Conservation (phyloP, 148 eudicot species). For the Limonium bicolor region DNA sequence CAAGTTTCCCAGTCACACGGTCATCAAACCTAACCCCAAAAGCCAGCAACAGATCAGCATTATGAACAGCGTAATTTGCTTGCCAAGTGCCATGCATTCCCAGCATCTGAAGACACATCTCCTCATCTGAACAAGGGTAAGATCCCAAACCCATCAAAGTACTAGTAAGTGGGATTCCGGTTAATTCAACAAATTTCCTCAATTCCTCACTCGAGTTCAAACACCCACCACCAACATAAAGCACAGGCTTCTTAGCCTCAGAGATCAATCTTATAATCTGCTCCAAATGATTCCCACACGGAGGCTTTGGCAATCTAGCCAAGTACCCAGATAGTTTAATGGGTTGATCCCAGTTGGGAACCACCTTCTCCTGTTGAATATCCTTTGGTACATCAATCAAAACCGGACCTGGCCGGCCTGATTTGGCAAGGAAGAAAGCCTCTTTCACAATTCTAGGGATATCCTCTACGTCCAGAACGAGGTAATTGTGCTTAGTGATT, state of each 20-base stretch:
- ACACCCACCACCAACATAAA: constrained; percentile 33
- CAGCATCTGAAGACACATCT: constrained; percentile 37
- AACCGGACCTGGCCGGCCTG: constrained; percentile 84
- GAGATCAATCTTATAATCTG: constrained; percentile 57
- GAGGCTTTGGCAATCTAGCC: constrained; percentile 51
- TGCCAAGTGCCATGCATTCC: constrained; percentile 85
- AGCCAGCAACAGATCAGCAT: constrained; percentile 16
- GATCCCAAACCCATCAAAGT: constrained; percentile 64
- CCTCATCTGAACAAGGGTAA: constrained; percentile 35
- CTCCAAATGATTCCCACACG: constrained; percentile 22
- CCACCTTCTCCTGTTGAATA: constrained; percentile 66
- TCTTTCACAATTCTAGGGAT: constrained; percentile 73
- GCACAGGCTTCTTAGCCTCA: constrained; percentile 61
- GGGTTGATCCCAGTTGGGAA: constrained; percentile 59
- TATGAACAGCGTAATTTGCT: constrained; percentile 32
- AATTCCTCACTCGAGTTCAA: constrained; percentile 11
- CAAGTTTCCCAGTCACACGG: constrained; percentile 19
- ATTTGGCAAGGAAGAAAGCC: constrained; percentile 52
- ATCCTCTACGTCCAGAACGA: constrained; percentile 69
- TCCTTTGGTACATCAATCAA: constrained; percentile 84
- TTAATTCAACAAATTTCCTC: constrained; percentile 30
- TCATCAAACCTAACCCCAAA: constrained; percentile 19
- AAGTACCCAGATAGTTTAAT: constrained; percentile 49
- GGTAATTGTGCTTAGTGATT: constrained; percentile 80
- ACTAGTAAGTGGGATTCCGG: constrained; percentile 51